Base-by-base conservation (phyloP, 2,329 filamentous ascomycete species). In the Chaetomium sp. region DNA sequence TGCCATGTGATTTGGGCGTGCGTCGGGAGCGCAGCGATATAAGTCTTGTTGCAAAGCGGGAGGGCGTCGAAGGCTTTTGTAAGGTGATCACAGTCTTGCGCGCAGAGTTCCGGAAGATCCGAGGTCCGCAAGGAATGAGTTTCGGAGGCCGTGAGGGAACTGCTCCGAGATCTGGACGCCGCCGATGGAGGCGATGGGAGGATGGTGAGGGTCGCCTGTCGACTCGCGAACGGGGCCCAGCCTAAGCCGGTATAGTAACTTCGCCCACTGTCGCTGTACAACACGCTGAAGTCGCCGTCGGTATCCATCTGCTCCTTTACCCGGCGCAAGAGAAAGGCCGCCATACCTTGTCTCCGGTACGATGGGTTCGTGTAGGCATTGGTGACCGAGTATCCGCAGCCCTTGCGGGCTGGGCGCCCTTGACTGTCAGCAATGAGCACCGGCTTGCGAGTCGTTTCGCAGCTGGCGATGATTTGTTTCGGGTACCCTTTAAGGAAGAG, bases 351-450 rank as follows among this genome's bases (percentile, higher is more conserved):
- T 36, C 62, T 61, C 42, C 71, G 69, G 43, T 69, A 66, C 19
- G 66, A 59, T 5, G 67, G 64, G 45, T 68, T 67, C 6, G 72
- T 74, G 59, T 68, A 70, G 12, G 74, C 60, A 44, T 71, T 67
- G 49, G 68, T 66, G 45, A 74, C 65, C 49, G 65, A 59, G 55
- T 67, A 69, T n/a, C 65, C 67, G 12, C 61, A 61, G 45, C 61
- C 65, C 8, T 65, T 55, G 12, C 63, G 57, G 27, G 66, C 60
- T 33, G 65, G 63, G 54, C 44, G 49, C 58, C 59, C 49, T 53
- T 44, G 62, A 63, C 55, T 47, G 33, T 53, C 50, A 8, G 63
- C 60, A 41, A 66, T 56, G 53, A 69, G 60, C 11, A 68, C 62
- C 33, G 62, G 65, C 57, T 64, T 64, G 41, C 60, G 59, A 5